Conservation (phyloP, 1,139 yeast species). For the Scheffersomyces segobiensis region DNA sequence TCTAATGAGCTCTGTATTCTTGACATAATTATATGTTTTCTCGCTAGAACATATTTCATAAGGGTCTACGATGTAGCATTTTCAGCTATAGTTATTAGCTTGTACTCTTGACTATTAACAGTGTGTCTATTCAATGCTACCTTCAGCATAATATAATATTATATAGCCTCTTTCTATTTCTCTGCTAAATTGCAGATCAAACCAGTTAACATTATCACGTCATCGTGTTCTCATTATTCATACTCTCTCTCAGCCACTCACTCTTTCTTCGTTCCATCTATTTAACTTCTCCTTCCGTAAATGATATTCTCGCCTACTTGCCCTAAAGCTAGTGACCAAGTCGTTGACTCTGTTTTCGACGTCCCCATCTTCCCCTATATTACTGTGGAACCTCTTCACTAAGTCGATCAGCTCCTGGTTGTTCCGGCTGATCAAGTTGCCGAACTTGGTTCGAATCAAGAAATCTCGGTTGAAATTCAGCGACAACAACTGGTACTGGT, state of each 20-base stretch:
- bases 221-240: slow-evolving; percentile 11
- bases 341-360: slow-evolving; percentile 13
- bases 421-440: slow-evolving; percentile 24
- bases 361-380: slow-evolving; percentile 11
- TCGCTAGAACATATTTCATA: background rate
- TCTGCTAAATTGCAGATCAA: background rate
- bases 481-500: slow-evolving; percentile 42
- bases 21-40: background rate
- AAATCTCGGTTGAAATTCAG: slow-evolving; percentile 37
- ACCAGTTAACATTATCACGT: background rate
- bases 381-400: slow-evolving; percentile 12
- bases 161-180: background rate
- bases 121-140: too few relatives aligned
- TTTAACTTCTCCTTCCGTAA: slow-evolving; percentile 57
- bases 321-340: slow-evolving; percentile 34
- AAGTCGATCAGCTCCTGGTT: slow-evolving; percentile 24
- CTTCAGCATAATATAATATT: too few relatives aligned
- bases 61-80: background rate
- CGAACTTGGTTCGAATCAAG: slow-evolving; percentile 28
- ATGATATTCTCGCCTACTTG: slow-evolving; percentile 51
- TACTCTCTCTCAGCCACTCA: slow-evolving; percentile 41
- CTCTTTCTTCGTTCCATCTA: slow-evolving; percentile 68
- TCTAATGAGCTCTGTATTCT: background rate
- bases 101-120: too few relatives aligned
- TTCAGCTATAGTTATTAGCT: background rate